These are phyloP conservation scores for Simplicillium aogashimaense DNA, from an alignment of 2,329 filamentous ascomycete species.

Conservation along the genomic window DNA sequence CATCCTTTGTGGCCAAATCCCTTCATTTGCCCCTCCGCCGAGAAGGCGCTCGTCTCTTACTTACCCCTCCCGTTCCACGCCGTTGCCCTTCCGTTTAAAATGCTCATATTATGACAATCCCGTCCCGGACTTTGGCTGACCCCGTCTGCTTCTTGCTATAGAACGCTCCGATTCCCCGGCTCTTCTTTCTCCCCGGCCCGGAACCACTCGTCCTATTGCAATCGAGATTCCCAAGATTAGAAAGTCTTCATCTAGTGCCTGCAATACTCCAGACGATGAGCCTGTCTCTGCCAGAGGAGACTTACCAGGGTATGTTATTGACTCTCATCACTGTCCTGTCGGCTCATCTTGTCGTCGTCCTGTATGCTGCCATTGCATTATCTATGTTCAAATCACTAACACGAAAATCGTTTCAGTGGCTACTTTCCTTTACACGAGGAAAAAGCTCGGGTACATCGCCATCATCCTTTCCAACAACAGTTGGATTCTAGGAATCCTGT, in stretches of 20 bases:
- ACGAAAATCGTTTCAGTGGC: slow-evolving; percentile 27
- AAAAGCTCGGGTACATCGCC: slow-evolving; percentile 30
- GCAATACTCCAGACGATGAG: slow-evolving; percentile 31
- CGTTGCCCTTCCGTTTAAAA: no score
- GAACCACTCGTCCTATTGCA: slow-evolving; percentile 37
- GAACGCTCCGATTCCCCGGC: slow-evolving; percentile 8
- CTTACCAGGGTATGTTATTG: slow-evolving; percentile 42
- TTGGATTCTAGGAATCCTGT: slow-evolving; percentile 27
- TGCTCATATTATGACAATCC: no score
- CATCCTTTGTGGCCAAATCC: no score
- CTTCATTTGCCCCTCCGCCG: no score
- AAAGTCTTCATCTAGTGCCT: slow-evolving; percentile 27
- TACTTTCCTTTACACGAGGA: slow-evolving; percentile 55
- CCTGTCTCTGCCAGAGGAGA: slow-evolving; percentile 50
- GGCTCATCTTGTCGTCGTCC: no score
- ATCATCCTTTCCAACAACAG: slow-evolving; percentile 38
- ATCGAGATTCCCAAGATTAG: slow-evolving; percentile 37
- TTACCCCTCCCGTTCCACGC: no score
- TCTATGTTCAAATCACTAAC: slow-evolving; percentile 3
- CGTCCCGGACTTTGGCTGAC: no score
- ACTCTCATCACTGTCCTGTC: background rate
- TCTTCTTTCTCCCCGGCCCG: slow-evolving; percentile 7
- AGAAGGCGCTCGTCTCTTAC: no score
- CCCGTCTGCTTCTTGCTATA: background rate
- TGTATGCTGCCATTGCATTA: background rate